Conservation (phyloP, 176 grass and related monocot genomes). For the Saccharum spontaneum region DNA sequence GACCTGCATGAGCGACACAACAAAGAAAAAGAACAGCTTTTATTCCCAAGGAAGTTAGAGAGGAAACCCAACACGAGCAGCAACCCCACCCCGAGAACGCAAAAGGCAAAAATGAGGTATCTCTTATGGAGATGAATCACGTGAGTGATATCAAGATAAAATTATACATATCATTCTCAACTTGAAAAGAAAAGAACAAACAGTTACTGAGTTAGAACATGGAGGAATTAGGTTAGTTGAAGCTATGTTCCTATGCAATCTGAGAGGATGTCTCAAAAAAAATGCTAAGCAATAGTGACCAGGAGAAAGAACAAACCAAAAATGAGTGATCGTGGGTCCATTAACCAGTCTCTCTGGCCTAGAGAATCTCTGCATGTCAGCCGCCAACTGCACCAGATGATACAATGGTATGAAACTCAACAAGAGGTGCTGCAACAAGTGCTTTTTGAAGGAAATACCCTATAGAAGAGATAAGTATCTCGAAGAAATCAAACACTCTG, state of each 20-base stretch:
- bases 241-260: constrained; percentile 4
- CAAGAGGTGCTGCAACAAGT: constrained; percentile 19
- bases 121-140: constrained; percentile 20
- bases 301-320: constrained; percentile 69
- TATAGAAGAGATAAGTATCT: constrained; percentile 26
- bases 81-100: neutral
- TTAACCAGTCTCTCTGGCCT: constrained; percentile 96
- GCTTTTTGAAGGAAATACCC: constrained; percentile 9
- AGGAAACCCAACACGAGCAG: neutral
- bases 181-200: neutral
- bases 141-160: constrained; percentile 26
- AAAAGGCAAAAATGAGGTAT: neutral
- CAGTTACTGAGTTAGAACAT: neutral
- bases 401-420: constrained; percentile 34
- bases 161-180: constrained; percentile 19
- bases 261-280: constrained; percentile 1
- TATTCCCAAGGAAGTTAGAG: neutral
- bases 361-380: constrained; percentile 97
- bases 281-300: constrained; percentile 23
- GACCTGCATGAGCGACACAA: constrained; percentile 54
- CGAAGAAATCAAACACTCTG: constrained; percentile 19
- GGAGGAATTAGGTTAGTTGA: constrained; percentile 8
- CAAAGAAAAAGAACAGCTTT: neutral
- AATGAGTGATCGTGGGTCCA: constrained; percentile 96
- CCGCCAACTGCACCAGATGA: constrained; percentile 76